Percentiles rank a stretch among this genome's conserved stretches.
Conservation (phyloP, 176 grass and related monocot genomes). For the Phoenix dactylifera region DNA sequence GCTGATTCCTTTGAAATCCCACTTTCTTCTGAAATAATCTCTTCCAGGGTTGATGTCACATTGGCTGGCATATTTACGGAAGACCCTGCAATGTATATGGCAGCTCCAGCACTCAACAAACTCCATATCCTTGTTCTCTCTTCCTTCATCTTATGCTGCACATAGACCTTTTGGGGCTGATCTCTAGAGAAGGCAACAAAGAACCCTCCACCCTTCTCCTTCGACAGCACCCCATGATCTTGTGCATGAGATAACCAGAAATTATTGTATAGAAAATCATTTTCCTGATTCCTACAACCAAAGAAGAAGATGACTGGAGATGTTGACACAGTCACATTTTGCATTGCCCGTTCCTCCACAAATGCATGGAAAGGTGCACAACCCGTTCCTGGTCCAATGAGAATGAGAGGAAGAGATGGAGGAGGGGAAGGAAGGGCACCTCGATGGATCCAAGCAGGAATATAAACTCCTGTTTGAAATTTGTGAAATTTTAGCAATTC, state of each 20-base stretch:
- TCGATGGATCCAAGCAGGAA: conserved; percentile 67
- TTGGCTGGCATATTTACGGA: conserved; percentile 87
- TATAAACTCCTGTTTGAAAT: conserved; percentile 39
- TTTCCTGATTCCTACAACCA: conserved; percentile 58
- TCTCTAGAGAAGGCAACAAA: conserved; percentile 91
- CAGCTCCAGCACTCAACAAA: conserved; percentile 44
- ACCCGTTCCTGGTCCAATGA: conserved; percentile 85
- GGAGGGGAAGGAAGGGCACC: conserved; percentile 49
- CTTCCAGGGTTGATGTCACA: conserved; percentile 65
- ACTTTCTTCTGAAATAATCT: conserved; percentile 48
- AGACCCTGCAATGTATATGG: conserved; percentile 64
- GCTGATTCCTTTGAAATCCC: conserved; percentile 35
- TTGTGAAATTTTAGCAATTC: not conserved
- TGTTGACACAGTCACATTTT: conserved; percentile 25
- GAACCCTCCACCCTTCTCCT: conserved; percentile 61
- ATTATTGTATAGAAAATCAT: conserved; percentile 72
- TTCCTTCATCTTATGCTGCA: conserved; percentile 89
- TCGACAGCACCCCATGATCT: conserved; percentile 51
- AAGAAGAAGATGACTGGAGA: conserved; percentile 79
- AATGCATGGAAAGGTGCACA: conserved; percentile 84
- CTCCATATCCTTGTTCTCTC: conserved; percentile 69
- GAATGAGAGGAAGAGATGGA: conserved; percentile 63
- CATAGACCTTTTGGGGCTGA: conserved; percentile 71
- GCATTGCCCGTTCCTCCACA: conserved; percentile 58
- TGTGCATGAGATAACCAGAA: conserved; percentile 78